Evolutionary conservation across 2,329 filamentous ascomycete genomes (phyloP), one percentile per base, ranked within the genome.

Genomic region (Apiospora pterosperma): DNA sequence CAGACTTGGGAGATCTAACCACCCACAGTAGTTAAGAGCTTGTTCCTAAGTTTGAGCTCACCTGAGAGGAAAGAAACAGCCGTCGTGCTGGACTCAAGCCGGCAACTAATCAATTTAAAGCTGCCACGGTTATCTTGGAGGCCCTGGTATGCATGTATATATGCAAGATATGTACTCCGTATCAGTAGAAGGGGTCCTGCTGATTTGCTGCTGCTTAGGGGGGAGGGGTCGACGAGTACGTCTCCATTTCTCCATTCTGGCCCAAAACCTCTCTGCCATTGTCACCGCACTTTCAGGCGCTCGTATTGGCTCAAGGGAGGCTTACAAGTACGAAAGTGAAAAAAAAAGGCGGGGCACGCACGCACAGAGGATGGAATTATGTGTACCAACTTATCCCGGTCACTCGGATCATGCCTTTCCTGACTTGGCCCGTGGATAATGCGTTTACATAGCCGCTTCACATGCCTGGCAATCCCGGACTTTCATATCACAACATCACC

Each of bases 261-360:
- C 25, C 48, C 19, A 11, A 21, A 55, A n/a, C n/a, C n/a, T 28
- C 48, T 34, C 48, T 28, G 34, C 48, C n/a, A 12, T 55, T 55
- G 14, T 21, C 48, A 55, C 48, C 48, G 23, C 44, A n/a, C 48
- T 12, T 34, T n/a, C 8, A 8, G 34, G 28, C 48, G 48, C 48
- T 55, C 48, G 28, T 28, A 55, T 55, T 55, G 48, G 48, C 48
- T 34, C 48, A 55, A 55, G 25, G 34, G 48, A 55, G 48, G 48
- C 48, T 55, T 55, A n/a, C 48, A 55, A 55, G 48, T 55, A 55
- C 48, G 48, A 55, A 55, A 55, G 25, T 55, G 48, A 55, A 31
- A 25, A 48, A 28, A 44, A 25, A 25, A 48, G 48, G 48, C 48
- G 48, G 48, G 48, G 48, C 44, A 48, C 42, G 42, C 16, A 55